Conservation (phyloP, 2,329 filamentous ascomycete species). For the Neofusicoccum kwambonambiense region DNA sequence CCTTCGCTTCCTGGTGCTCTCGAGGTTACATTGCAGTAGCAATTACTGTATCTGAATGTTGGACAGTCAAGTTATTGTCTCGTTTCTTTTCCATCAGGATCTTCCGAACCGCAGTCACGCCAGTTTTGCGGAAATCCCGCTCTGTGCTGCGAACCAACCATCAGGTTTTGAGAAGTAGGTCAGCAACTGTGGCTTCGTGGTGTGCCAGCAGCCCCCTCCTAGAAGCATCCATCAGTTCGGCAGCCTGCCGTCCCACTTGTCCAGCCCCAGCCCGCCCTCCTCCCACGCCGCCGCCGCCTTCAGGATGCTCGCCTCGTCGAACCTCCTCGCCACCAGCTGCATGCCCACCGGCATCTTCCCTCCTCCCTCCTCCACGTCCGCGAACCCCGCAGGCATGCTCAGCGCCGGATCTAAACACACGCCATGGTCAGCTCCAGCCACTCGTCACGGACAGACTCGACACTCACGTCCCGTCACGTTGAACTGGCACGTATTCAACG, state of each 20-base stretch:
- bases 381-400: constrained; percentile 46
- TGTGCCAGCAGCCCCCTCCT: too few species aligned
- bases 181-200: too few species aligned
- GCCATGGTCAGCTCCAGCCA: too few species aligned
- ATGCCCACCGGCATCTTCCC: constrained; percentile 36
- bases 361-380: constrained; percentile 19
- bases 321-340: constrained; percentile 38
- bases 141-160: too few species aligned
- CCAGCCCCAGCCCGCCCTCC: constrained; percentile 27
- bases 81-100: too few species aligned
- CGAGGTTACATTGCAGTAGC: not conserved
- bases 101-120: too few species aligned
- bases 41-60: not conserved
- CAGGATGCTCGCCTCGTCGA: constrained; percentile 34
- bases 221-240: not conserved
- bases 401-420: constrained; percentile 42
- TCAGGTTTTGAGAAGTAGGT: too few species aligned
- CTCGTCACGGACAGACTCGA: not conserved
- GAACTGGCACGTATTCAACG: constrained; percentile 47
- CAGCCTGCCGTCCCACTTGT: constrained; percentile 24
- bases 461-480: constrained; percentile 47
- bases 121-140: too few species aligned
- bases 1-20: not conserved
- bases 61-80: too few species aligned
- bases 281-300: constrained; percentile 38